Evolutionary conservation across 495 filamentous ascomycete species (phyloP).

Genomic region (Penicillium bialowiezense): DNA sequence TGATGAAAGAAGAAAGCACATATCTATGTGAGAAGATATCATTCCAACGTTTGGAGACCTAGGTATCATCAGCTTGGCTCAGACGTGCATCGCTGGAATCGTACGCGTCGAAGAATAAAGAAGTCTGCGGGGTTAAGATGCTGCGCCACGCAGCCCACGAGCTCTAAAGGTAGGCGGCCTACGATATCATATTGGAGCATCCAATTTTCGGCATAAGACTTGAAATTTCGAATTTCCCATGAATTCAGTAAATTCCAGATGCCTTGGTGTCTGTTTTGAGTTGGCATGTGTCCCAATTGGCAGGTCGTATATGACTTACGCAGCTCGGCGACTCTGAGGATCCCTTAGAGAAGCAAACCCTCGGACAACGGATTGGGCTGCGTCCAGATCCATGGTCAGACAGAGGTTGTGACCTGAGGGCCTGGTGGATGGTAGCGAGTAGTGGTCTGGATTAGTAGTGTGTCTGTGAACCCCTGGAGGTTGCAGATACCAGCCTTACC

Average conservation of each 20-base stretch:
- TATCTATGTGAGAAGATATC: too few relatives aligned
- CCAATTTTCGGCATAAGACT: constrained; percentile 12
- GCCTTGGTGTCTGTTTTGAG: neutral
- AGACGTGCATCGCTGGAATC: too few relatives aligned
- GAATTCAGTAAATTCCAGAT: neutral
- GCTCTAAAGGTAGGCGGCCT: constrained; percentile 30
- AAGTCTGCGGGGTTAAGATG: constrained; percentile 24
- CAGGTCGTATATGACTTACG: neutral
- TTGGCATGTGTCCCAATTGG: neutral
- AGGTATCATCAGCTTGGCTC: neutral
- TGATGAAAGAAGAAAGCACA: too few relatives aligned
- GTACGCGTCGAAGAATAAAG: constrained; percentile 28
- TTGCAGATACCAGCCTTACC: too few relatives aligned
- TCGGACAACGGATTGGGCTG: neutral
- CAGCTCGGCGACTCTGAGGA: neutral
- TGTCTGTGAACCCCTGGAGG: too few relatives aligned
- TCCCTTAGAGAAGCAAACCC: neutral
- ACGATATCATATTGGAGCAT: constrained; percentile 33
- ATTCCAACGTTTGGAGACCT: neutral
- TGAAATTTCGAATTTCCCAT: constrained; percentile 32
- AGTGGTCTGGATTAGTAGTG: too few relatives aligned
- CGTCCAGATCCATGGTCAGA: neutral
- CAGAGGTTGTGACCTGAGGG: too few relatives aligned
- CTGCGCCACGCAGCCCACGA: constrained; percentile 22
- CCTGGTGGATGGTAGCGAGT: too few relatives aligned